Evolutionary conservation across 208 protist species (phyloP).

Genomic region (Trypanosoma scelopori): DNA sequence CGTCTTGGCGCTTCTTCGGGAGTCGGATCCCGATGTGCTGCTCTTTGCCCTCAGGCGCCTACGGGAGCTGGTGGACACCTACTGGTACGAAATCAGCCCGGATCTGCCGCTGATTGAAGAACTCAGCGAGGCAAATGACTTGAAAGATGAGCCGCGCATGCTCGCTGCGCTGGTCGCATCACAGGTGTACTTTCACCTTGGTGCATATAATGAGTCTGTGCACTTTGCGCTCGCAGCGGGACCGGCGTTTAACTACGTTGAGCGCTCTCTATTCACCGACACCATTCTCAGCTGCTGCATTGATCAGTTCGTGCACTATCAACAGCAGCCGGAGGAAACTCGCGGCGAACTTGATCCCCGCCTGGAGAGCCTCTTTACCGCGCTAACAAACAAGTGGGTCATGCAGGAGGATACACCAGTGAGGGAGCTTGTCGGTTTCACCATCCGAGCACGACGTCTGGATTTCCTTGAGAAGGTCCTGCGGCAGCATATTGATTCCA

Average conservation of each 20-base stretch:
- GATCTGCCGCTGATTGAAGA: constrained; percentile 85
- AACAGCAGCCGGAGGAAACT: constrained; percentile 44
- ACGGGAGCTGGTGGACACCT: constrained; percentile 76
- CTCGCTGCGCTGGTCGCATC: constrained; percentile 92
- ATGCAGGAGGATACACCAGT: constrained; percentile 67
- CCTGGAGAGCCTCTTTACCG: constrained; percentile 81
- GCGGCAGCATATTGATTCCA: constrained; percentile 53
- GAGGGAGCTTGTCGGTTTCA: constrained; percentile 91
- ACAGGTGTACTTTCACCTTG: constrained; percentile 98
- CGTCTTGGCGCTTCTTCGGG: constrained; percentile 74
- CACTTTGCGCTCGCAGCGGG: constrained; percentile 95
- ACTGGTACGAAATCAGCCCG: constrained; percentile 87
- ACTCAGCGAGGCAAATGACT: constrained; percentile 56
- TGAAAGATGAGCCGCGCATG: constrained; percentile 61
- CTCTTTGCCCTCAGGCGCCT: constrained; percentile 81
- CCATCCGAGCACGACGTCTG: constrained; percentile 77
- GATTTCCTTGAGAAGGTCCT: constrained; percentile 88
- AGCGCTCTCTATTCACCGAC: constrained; percentile 80
- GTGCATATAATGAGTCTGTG: constrained; percentile 94
- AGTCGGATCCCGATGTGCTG: constrained; percentile 68
- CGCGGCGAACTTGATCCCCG: constrained; percentile 62
- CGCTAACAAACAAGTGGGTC: constrained; percentile 80
- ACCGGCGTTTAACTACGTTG: constrained; percentile 91
- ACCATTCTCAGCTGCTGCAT: constrained; percentile 94
- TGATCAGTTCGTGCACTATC: constrained; percentile 91